Base-by-base conservation (phyloP, 1,284 basidiomycete genomes). In the Moesziomyces parantarcticus region DNA sequence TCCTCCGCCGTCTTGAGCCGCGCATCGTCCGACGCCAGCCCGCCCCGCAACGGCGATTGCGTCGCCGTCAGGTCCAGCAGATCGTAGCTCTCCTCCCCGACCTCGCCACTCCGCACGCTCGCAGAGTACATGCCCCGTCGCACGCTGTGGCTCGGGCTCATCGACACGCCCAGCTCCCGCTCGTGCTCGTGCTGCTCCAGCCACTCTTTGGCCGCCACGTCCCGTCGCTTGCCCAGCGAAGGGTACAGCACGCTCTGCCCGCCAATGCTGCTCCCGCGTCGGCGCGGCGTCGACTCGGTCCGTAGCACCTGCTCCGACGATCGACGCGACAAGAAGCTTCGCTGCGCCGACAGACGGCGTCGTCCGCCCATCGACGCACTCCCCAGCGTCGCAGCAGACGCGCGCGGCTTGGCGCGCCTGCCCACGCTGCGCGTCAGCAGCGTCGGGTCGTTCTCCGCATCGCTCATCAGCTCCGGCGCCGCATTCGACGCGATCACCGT, bases 121-220 rank as follows among this genome's bases (percentile, higher is more conserved):
- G 60, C 58, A 3, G 62, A 29, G 50, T 66, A 72, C 26, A 59
- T 23, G 23, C 50, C 61, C 10, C 45, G 41, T 5, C 65, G 57
- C 8, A 69, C 5, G 50, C 71, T 74, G 48, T 48, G 43, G 41
- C 48, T 64, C 5, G 72, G 72, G 21, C 67, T 67, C 66, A 70
- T 71, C 25, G 63, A 50, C 4, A 63, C 44, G 34, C 61, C 55
- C 58, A 64, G 41, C 32, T 74, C 61, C 7, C 71, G 71, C n/a
- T 73, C 65, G 54, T 64, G 52, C 47, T 75, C 75, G 66, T 65
- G 59, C 59, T 76, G 70, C 50, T 74, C 60, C 50, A 95, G 86
- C 78, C 93, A 97, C 79, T 95, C 93, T 8, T 90, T 89, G 0
- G 95, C 95, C 0, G 92, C 91, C 2, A 93, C 96, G 11, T 92